Percentiles rank a stretch among this genome's conserved stretches.
Evolutionary conservation across 2,329 filamentous ascomycete species (phyloP).

Genomic region (Immersiporthe knoxdaviesiana): DNA sequence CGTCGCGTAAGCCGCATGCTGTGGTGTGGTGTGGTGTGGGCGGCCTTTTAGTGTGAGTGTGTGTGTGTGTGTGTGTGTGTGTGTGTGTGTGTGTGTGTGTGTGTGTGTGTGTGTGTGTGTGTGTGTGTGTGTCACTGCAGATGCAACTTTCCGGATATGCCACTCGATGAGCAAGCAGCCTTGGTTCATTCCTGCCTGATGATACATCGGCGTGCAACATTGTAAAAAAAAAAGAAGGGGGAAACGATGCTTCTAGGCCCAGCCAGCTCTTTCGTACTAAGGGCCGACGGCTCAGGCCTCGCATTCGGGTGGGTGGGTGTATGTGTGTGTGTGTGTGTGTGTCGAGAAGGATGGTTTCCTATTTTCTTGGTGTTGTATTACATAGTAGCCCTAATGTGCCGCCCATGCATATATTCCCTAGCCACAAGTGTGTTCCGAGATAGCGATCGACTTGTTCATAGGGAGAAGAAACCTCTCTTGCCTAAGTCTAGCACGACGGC

Average conservation of each 20-base stretch:
- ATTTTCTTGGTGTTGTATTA: too few species aligned
- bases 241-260: not conserved
- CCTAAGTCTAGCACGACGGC: not conserved
- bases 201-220: slow-evolving; percentile 25
- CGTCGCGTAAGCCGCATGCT: not conserved
- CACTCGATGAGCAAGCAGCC: slow-evolving; percentile 28
- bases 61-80: not conserved
- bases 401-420: not conserved
- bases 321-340: not conserved
- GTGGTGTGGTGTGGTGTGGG: too few species aligned
- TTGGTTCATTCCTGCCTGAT: slow-evolving; percentile 24
- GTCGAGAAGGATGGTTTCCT: not conserved
- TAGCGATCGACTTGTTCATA: not conserved
- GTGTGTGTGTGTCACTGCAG: slow-evolving; percentile 14
- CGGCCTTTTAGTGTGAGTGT: too few species aligned
- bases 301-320: not conserved
- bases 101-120: not conserved
- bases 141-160: slow-evolving; percentile 23
- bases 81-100: slow-evolving; percentile 1
- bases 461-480: not conserved
- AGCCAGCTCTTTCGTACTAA: not conserved
- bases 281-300: not conserved
- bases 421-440: not conserved
- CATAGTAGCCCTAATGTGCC: not conserved
- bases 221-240: not conserved